These are phyloP conservation scores for Metschnikowia noctiluminum DNA, from an alignment of 805 yeast species.

Conservation along the genomic window DNA sequence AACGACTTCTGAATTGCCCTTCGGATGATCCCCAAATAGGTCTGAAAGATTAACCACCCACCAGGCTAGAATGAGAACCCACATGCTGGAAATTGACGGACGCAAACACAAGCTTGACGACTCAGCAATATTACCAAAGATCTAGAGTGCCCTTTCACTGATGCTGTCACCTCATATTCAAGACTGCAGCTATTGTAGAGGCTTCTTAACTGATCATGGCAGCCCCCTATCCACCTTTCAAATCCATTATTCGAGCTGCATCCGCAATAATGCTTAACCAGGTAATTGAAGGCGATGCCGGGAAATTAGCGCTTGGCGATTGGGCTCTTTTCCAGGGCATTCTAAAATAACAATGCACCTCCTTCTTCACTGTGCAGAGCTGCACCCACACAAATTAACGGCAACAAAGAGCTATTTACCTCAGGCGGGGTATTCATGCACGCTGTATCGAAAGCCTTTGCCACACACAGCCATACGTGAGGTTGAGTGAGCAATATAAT, in stretches of 20 bases:
- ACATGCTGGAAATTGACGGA: neutral
- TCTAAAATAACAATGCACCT: neutral
- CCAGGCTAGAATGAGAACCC: too few species aligned
- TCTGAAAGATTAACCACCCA: too few species aligned
- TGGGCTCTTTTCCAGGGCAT: neutral
- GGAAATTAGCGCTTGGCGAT: conserved; percentile 1
- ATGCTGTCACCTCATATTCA: too few species aligned
- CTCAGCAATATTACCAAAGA: too few species aligned
- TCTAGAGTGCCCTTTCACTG: too few species aligned
- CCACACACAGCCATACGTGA: neutral
- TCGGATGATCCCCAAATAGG: neutral
- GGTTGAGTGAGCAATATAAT: neutral
- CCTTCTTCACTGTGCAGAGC: neutral
- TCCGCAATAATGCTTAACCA: neutral
- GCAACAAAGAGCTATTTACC: neutral
- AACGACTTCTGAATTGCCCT: neutral
- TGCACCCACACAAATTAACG: neutral
- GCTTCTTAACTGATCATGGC: neutral
- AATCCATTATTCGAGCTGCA: neutral
- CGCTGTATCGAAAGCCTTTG: neutral
- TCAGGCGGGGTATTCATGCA: neutral
- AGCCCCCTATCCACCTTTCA: neutral
- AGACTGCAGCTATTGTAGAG: too few species aligned
- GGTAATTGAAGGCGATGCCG: neutral
- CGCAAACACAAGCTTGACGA: neutral